Conservation (phyloP, 495 filamentous ascomycete species). For the Polyplosphaeria fusca region DNA sequence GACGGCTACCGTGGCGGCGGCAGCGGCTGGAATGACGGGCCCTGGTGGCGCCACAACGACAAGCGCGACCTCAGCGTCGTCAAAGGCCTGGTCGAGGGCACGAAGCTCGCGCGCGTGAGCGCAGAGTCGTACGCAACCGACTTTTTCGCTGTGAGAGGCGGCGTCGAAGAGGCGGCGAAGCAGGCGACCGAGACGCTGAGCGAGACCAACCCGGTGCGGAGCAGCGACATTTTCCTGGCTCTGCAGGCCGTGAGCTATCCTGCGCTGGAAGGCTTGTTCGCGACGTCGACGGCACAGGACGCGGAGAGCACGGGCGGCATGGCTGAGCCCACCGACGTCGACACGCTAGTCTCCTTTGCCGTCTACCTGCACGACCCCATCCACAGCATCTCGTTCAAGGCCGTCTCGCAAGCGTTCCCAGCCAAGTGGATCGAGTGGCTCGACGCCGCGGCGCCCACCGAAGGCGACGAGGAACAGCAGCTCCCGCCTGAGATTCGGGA, state of each 20-base stretch:
- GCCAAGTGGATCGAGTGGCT: slow-evolving; percentile 88
- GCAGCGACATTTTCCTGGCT: slow-evolving; percentile 89
- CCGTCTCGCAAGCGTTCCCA: slow-evolving; percentile 81
- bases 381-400: slow-evolving; percentile 82
- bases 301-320: slow-evolving; percentile 50
- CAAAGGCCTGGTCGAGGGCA: slow-evolving; percentile 76
- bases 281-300: slow-evolving; percentile 47
- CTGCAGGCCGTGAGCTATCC: slow-evolving; percentile 78
- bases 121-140: slow-evolving; percentile 85
- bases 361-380: slow-evolving; percentile 91
- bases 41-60: slow-evolving; percentile 81
- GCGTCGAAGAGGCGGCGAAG: slow-evolving; percentile 74
- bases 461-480: slow-evolving; percentile 39
- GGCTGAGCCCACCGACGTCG: slow-evolving; percentile 49
- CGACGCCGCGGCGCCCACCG: slow-evolving; percentile 64
- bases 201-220: slow-evolving; percentile 84
- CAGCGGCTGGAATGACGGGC: slow-evolving; percentile 81
- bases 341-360: slow-evolving; percentile 73
- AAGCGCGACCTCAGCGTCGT: slow-evolving; percentile 78
- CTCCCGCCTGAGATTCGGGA: slow-evolving; percentile 82
- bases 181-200: slow-evolving; percentile 68
- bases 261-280: slow-evolving; percentile 64
- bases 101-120: slow-evolving; percentile 80
- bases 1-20: slow-evolving; percentile 49
- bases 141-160: slow-evolving; percentile 71